phyloP scores from a whole-genome alignment of 371 early-diverging fungal species.

The Mucor ambiguus region DNA sequence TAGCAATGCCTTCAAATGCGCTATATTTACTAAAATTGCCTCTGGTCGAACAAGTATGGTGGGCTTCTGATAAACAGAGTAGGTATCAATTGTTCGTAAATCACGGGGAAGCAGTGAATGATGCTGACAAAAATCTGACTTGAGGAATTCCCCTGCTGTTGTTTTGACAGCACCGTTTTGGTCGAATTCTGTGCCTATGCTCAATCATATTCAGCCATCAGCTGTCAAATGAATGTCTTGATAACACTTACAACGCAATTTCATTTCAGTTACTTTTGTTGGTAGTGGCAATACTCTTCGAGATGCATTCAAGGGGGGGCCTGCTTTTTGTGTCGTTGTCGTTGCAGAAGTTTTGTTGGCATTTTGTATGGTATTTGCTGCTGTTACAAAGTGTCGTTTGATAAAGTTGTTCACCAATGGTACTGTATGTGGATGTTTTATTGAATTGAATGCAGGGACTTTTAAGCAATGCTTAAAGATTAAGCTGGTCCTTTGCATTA shows the following conservation, averaged over 20 bases:
- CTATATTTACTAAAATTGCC: slow-evolving; percentile 82
- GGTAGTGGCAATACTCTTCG: slow-evolving; percentile 22
- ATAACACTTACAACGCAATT: slow-evolving; percentile 29
- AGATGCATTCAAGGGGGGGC: slow-evolving; percentile 3
- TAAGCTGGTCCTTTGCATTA: background rate
- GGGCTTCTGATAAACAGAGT: slow-evolving; percentile 79
- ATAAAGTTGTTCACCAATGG: background rate
- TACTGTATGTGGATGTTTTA: background rate
- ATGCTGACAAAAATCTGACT: slow-evolving; percentile 75
- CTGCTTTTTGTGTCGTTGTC: background rate
- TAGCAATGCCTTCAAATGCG: slow-evolving; percentile 79
- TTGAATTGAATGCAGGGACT: background rate
- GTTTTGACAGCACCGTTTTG: slow-evolving; percentile 68
- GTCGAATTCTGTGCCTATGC: slow-evolving; percentile 75
- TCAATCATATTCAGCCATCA: background rate
- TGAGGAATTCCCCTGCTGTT: slow-evolving; percentile 77
- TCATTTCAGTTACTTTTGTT: slow-evolving; percentile 32
- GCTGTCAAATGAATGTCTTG: background rate
- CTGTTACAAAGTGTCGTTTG: background rate
- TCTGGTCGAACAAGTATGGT: slow-evolving; percentile 84
- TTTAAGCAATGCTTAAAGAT: background rate
- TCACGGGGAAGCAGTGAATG: slow-evolving; percentile 80
- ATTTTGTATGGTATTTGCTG: background rate
- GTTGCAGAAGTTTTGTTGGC: slow-evolving; percentile 1
- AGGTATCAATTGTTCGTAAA: slow-evolving; percentile 79